A percentile compares a stretch with the other conserved stretches of the same genome.
Conservation (phyloP, 148 eudicot species). For the Tetragonia tetragonoides region DNA sequence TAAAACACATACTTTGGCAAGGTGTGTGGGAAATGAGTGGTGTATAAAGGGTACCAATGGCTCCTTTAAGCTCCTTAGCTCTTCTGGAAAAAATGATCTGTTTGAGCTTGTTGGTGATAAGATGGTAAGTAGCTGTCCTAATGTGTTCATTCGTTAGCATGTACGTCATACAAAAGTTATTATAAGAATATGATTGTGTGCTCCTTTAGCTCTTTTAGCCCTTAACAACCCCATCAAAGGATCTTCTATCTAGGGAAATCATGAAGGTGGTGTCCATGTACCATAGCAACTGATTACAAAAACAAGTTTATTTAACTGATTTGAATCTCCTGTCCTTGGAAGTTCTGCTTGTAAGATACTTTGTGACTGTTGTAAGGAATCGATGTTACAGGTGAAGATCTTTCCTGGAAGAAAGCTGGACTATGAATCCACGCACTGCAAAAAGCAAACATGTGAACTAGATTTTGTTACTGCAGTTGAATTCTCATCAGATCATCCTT, state of each 20-base stretch:
- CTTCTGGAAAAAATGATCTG: conserved; percentile 42
- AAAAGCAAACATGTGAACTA: conserved; percentile 39
- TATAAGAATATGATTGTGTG: not conserved
- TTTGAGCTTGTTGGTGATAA: conserved; percentile 66
- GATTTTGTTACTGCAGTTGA: conserved; percentile 74
- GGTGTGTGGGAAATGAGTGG: conserved; percentile 58
- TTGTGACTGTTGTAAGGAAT: not conserved
- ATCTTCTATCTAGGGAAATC: not conserved
- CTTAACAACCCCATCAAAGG: not conserved
- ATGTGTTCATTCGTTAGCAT: conserved; percentile 13
- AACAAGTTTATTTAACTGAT: not conserved
- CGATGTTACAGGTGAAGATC: conserved; percentile 57
- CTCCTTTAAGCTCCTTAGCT: conserved; percentile 42
- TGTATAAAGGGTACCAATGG: conserved; percentile 50
- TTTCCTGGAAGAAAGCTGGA: conserved; percentile 76
- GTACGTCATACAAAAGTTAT: not conserved
- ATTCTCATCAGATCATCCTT: conserved; percentile 73
- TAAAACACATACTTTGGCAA: conserved; percentile 55
- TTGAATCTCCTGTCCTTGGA: not conserved
- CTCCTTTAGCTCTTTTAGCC: not conserved
- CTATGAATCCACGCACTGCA: conserved; percentile 53
- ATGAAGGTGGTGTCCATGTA: not conserved
- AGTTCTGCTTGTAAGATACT: not conserved
- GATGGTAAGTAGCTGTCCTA: conserved; percentile 44
- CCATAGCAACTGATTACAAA: not conserved